Conservation (phyloP, 306 rosid genomes). For the Bauhinia variegata region DNA sequence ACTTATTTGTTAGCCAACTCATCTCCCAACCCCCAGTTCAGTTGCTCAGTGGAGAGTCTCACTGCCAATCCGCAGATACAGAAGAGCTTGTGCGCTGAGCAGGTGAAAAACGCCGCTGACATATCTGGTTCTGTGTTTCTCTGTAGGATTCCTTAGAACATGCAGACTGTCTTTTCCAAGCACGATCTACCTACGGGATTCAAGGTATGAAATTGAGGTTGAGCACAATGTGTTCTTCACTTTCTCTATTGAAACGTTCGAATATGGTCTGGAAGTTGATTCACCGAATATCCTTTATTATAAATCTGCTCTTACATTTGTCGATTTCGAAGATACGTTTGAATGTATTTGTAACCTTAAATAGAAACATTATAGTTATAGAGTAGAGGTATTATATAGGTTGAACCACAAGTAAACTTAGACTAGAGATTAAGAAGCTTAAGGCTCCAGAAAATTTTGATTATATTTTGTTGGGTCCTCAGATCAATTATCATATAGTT, state of each 20-base stretch:
- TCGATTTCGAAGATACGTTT: background rate
- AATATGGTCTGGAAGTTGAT: no score
- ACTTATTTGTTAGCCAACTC: slow-evolving; percentile 16
- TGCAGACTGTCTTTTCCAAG: slow-evolving; percentile 48
- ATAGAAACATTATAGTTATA: no score
- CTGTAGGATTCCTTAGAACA: slow-evolving; percentile 21
- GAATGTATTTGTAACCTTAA: background rate
- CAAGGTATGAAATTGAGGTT: slow-evolving; percentile 39
- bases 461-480: no score
- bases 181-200: slow-evolving; percentile 35
- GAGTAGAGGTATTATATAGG: no score
- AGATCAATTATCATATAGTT: no score
- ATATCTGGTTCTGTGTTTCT: no score
- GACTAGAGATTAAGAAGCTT: no score
- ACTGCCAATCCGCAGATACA: background rate
- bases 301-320: background rate
- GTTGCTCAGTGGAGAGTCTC: background rate
- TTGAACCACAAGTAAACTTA: no score
- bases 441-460: no score
- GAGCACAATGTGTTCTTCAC: background rate
- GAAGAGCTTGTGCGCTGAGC: slow-evolving; percentile 23
- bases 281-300: background rate
- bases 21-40: background rate
- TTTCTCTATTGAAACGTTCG: background rate
- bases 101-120: no score